These are phyloP conservation scores for Pluteus cervinus DNA, from an alignment of 768 basidiomycete species.

Conservation along the genomic window DNA sequence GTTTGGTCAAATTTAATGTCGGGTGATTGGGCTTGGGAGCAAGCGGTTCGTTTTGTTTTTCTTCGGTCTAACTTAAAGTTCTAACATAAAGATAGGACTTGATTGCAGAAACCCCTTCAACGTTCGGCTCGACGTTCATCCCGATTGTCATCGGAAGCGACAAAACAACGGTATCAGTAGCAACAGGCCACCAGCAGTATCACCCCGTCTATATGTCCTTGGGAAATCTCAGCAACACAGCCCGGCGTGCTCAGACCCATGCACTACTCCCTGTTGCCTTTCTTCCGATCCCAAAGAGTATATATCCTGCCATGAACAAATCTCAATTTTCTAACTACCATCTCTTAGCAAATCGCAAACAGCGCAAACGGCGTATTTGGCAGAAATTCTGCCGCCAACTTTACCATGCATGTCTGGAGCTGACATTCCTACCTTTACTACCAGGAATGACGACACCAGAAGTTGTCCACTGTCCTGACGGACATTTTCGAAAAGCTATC, in stretches of 20 bases:
- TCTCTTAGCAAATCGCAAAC: constrained; percentile 10
- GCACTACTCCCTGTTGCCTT: constrained; percentile 18
- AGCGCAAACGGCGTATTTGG: constrained; percentile 13
- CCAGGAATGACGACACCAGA: constrained; percentile 21
- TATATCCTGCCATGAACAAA: background rate
- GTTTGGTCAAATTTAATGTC: constrained; percentile 31
- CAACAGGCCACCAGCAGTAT: constrained; percentile 23
- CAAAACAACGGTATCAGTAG: constrained; percentile 27
- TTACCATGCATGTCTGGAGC: constrained; percentile 20
- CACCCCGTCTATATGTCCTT: constrained; percentile 22
- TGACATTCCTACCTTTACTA: constrained; percentile 15
- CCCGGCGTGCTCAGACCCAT: constrained; percentile 19
- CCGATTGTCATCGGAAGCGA: constrained; percentile 24
- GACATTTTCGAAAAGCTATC: constrained; percentile 20
- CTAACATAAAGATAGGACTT: constrained; percentile 8
- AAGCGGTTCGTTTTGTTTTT: constrained; percentile 11
- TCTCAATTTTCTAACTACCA: background rate
- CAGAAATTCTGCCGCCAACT: constrained; percentile 21
- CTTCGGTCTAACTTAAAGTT: background rate
- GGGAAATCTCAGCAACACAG: constrained; percentile 21
- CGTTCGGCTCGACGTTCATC: constrained; percentile 13
- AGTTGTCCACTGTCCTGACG: constrained; percentile 20
- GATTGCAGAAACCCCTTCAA: constrained; percentile 9
- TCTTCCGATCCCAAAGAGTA: constrained; percentile 23
- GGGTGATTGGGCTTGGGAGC: constrained; percentile 28